A percentile compares a stretch with the other conserved stretches of the same genome.
Conservation (phyloP, 345 rosid species). For the Eucalyptus curtisii region DNA sequence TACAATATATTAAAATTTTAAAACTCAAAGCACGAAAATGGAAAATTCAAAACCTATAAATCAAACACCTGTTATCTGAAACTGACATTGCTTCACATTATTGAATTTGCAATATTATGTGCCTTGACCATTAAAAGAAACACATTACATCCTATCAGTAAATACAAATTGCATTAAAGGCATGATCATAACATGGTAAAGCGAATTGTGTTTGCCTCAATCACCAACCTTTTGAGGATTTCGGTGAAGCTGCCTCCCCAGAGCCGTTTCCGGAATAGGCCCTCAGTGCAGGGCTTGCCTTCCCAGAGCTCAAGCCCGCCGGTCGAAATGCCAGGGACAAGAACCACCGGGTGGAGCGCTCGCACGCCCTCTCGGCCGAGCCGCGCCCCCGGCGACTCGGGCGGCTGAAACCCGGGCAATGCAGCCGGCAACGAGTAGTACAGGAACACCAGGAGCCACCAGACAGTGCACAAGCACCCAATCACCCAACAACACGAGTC, state of each 20-base stretch:
- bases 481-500: constrained; percentile 51
- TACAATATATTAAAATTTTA: not conserved
- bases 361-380: constrained; percentile 44
- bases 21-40: not conserved
- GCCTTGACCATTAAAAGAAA: not conserved
- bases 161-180: not conserved
- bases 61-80: too few relatives aligned
- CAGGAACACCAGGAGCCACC: constrained; percentile 55
- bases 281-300: constrained; percentile 62
- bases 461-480: constrained; percentile 46
- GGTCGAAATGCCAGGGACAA: constrained; percentile 70
- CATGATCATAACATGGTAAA: not conserved
- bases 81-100: not conserved
- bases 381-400: constrained; percentile 44
- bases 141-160: not conserved
- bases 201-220: not conserved
- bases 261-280: constrained; percentile 62
- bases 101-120: not conserved
- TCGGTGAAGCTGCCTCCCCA: constrained; percentile 71
- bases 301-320: constrained; percentile 80
- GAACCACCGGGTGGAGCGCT: constrained; percentile 59
- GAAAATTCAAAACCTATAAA: not conserved
- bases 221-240: constrained; percentile 36
- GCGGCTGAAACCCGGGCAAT: constrained; percentile 34
- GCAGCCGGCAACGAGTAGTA: constrained; percentile 37